Evolutionary conservation across 176 grass and related monocot genomes (phyloP).

Genomic region (Phoenix roebelenii): DNA sequence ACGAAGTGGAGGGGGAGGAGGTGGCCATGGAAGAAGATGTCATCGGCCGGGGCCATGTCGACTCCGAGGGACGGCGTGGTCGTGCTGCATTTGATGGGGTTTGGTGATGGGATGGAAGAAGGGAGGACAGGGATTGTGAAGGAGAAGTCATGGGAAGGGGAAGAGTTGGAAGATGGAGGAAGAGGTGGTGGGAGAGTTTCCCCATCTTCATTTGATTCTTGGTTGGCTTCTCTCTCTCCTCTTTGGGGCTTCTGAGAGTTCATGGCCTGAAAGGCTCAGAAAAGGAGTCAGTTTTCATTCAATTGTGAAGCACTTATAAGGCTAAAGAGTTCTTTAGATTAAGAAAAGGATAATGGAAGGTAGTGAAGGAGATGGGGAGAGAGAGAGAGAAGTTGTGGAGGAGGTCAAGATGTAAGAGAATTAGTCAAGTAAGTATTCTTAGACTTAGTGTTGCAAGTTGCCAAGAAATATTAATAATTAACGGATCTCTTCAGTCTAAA

Average conservation of each 20-base stretch:
- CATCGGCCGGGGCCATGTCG: constrained; percentile 3
- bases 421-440: no score
- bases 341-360: constrained; percentile 4
- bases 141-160: constrained; percentile 45
- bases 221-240: constrained; percentile 16
- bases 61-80: background rate
- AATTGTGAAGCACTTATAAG: no score
- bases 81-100: background rate
- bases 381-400: background rate
- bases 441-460: no score
- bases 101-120: background rate
- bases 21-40: constrained; percentile 18
- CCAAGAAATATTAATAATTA: no score
- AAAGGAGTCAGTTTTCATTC: no score
- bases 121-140: constrained; percentile 34
- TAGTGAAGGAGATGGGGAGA: background rate
- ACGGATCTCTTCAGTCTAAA: no score
- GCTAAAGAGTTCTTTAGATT: no score
- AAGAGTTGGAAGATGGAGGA: constrained; percentile 13
- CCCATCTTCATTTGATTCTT: constrained; percentile 12
- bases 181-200: constrained; percentile 8
- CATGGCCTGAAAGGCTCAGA: constrained; percentile 12
- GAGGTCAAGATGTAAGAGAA: no score
- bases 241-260: constrained; percentile 23
- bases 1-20: constrained; percentile 14